phyloP scores from a whole-genome alignment of 1,284 basidiomycete species.

The Tremellales sp. region DNA sequence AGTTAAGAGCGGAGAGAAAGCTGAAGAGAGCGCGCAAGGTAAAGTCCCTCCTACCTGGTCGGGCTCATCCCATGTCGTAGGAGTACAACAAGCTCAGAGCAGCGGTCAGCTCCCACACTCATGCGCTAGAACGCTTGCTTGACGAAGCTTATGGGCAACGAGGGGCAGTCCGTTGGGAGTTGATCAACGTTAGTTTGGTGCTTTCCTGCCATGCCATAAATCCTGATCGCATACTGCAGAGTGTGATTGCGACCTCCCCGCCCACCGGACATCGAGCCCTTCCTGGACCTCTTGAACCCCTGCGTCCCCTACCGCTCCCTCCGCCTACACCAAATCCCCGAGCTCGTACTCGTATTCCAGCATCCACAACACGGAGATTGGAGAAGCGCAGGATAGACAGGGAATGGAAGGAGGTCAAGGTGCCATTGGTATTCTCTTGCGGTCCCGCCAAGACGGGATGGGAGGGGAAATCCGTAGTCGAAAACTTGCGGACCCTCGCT shows the following conservation, averaged over 20 bases:
- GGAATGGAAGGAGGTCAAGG: conserved; percentile 15
- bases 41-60: too few species aligned
- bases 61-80: conserved; percentile 11
- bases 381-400: conserved; percentile 1
- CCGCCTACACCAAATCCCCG: conserved; percentile 4
- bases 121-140: conserved; percentile 33
- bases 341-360: conserved; percentile 12
- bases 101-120: conserved; percentile 37
- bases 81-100: conserved; percentile 25
- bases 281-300: conserved; percentile 16
- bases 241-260: too few species aligned
- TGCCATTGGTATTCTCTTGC: conserved; percentile 24
- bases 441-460: conserved; percentile 9
- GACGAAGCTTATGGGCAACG: conserved; percentile 26
- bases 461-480: conserved; percentile 12
- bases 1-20: too few species aligned
- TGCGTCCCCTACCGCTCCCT: conserved; percentile 7
- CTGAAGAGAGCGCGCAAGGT: conserved; percentile 15
- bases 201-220: too few species aligned
- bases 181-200: conserved; percentile 28
- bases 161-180: conserved; percentile 18
- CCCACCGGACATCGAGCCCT: too few species aligned
- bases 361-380: conserved; percentile 7
- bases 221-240: too few species aligned
- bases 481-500: conserved; percentile 21